Base-by-base conservation (phyloP, 1,139 yeast genomes). In the Taiozyma onychis region DNA sequence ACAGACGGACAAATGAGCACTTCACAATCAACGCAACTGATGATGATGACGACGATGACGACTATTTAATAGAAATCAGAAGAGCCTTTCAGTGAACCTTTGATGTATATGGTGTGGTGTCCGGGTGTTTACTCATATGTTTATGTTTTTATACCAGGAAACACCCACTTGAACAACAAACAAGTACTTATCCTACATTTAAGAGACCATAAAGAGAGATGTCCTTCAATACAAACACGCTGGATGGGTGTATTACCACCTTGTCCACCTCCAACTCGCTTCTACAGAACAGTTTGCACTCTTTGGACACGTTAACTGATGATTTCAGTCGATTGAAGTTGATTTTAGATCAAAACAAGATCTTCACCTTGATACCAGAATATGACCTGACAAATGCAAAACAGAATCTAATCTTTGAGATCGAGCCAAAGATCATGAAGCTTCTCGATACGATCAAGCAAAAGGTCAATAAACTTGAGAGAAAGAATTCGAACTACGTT, bases 351-450 rank as follows among this genome's bases (percentile, higher is more conserved):
- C 63, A 63, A 41, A 63, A 61, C 41, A 62, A 69, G 41, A 67
- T 68, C 13, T 71, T 70, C 51, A 67, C 71, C 32, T 51, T 70
- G 24, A 63, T 71, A 2, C 71, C 75, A 2, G 74, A 70, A 46
- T 65, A 63, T 48, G 76, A 72, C 49, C 59, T 72, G n/a, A 61
- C 59, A 37, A 57, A 61, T 21, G 72, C 74, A 0, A 66, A 66
- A 39, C 54, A 64, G 28, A 70, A 65, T n/a, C 54, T 70, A 18
- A 62, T 60, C 41, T 64, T 62, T 46, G 71, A 67, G 44, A 60
- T 71, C 2, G 70, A 68, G 39, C 75, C 75, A 2, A 55, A 69
- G 47, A 67, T 77, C 11, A 61, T 64, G 7, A 63, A 61, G 8
- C 54, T 74, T 27, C 59, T 69, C 45, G 63, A 62, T 10, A 65